These are phyloP conservation scores for Monotropa hypopitys DNA, from an alignment of 179 eudicot genomes.

Conservation along the genomic window DNA sequence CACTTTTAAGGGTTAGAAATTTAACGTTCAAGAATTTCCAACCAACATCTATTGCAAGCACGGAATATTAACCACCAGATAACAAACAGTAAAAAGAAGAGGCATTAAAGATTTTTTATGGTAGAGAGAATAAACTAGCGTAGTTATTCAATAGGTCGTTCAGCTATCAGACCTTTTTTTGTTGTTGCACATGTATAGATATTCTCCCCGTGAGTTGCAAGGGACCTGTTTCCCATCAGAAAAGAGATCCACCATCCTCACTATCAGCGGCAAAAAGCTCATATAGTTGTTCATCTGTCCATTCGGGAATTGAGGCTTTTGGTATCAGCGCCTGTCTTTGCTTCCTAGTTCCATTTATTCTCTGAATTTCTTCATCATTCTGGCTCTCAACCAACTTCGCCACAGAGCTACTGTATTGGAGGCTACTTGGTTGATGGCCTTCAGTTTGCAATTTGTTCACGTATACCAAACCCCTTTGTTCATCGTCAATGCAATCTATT, in stretches of 20 bases:
- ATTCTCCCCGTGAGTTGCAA: not conserved
- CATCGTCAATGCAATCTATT: not conserved
- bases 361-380: constrained; percentile 12
- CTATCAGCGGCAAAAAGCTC: constrained; percentile 23
- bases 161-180: not conserved
- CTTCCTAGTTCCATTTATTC: constrained; percentile 19
- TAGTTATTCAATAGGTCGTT: not conserved
- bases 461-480: not conserved
- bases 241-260: constrained; percentile 14
- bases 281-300: constrained; percentile 36
- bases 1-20: not conserved
- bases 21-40: not conserved
- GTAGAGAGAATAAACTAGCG: not conserved
- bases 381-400: constrained; percentile 13
- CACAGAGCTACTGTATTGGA: not conserved
- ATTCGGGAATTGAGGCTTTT: constrained; percentile 26
- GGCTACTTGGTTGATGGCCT: constrained; percentile 1
- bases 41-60: not conserved
- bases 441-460: not conserved
- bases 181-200: not conserved
- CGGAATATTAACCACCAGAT: not conserved
- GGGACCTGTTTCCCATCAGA: not conserved
- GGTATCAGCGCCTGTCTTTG: constrained; percentile 20
- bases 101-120: not conserved
- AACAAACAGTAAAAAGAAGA: not conserved